phyloP scores from a whole-genome alignment of 2,329 filamentous ascomycete species.

The Talaromyces islandicus region DNA sequence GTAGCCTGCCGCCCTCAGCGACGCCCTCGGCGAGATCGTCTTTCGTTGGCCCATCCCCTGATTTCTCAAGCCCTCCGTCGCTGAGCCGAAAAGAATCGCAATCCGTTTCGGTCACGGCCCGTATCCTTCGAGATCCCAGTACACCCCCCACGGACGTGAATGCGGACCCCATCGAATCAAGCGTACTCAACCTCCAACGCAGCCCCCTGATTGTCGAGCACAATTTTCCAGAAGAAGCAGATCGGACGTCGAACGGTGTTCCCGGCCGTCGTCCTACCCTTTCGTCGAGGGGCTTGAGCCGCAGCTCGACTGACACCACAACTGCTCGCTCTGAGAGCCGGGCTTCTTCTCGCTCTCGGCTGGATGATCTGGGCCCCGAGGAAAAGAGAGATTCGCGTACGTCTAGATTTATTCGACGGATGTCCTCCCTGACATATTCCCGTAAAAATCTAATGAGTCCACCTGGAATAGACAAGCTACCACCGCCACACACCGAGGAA shows the following conservation, averaged over 20 bases:
- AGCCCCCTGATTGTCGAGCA: conserved; percentile 60
- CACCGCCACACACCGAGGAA: conserved; percentile 22
- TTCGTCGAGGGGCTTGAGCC: conserved; percentile 34
- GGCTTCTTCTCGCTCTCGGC: conserved; percentile 33
- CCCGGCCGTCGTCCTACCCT: conserved; percentile 16
- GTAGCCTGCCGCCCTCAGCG: conserved; percentile 17
- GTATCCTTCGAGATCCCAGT: conserved; percentile 63
- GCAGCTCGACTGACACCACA: conserved; percentile 31
- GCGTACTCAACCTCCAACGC: conserved; percentile 44
- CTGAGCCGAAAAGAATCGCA: conserved; percentile 23
- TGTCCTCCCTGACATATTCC: conserved; percentile 54
- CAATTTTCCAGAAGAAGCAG: conserved; percentile 42
- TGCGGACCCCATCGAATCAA: conserved; percentile 23
- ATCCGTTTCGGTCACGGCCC: conserved; percentile 77
- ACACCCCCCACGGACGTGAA: conserved; percentile 33
- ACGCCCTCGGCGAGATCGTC: conserved; percentile 20
- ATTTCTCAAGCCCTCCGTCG: conserved; percentile 22
- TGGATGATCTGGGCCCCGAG: conserved; percentile 33
- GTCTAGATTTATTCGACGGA: conserved; percentile 60
- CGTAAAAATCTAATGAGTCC: conserved; percentile 39
- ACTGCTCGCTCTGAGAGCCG: conserved; percentile 35
- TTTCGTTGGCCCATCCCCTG: conserved; percentile 21
- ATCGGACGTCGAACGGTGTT: conserved; percentile 14
- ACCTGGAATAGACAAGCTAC: conserved; percentile 16
- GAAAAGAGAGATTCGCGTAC: conserved; percentile 52